Evolutionary conservation across 495 filamentous ascomycete species (phyloP), one percentile per base, ranked within the genome.

Genomic region (Lasiosphaeriaceae sp.): DNA sequence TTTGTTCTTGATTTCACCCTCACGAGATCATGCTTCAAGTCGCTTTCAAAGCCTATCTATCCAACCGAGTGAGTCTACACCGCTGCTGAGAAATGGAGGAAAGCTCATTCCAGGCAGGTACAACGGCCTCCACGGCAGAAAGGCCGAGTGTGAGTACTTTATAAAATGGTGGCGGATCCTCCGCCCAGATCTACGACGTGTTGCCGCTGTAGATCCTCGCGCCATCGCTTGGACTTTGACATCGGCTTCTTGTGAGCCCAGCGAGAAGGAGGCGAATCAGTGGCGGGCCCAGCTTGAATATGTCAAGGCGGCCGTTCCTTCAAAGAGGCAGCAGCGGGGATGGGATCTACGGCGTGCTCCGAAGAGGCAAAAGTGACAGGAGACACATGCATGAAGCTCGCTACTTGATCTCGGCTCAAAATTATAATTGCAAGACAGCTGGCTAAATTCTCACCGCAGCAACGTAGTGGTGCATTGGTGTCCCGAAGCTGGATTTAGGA

Each of bases 71-170:
- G 35, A 37, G 49, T 51, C 49, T 34, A 34, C 12, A 17, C 49
- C 29, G n/a, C n/a, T 19, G 49, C 23, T 17, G 3, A 21, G 29
- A 34, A 6, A 51, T 51, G 49, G 35, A 51, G 49, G 29, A 21
- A 51, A 4, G 49, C 49, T 51, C 23, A 51, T 5, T 26, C 26
- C 29, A 21, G 7, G 49, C 49, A 51, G 49, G 49, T 51, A 51
- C 22, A 51, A 51, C 26, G 35, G 20, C 20, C 49, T 51, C 17
- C 49, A 24, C n/a, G n/a, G n/a, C n/a, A n/a, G n/a, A 26, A 17
- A 6, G 3, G 49, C 49, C 24, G 49, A 51, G 29, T 37, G 49
- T 51, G 7, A 4, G 7, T 35, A 51, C 35, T 51, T 51, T 51
- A 37, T 51, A 51, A 51, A 51, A 12, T 35, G 31, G 31, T 35